Base-by-base conservation (phyloP, 2,329 filamentous ascomycete genomes). In the Paramyrothecium sp. region DNA sequence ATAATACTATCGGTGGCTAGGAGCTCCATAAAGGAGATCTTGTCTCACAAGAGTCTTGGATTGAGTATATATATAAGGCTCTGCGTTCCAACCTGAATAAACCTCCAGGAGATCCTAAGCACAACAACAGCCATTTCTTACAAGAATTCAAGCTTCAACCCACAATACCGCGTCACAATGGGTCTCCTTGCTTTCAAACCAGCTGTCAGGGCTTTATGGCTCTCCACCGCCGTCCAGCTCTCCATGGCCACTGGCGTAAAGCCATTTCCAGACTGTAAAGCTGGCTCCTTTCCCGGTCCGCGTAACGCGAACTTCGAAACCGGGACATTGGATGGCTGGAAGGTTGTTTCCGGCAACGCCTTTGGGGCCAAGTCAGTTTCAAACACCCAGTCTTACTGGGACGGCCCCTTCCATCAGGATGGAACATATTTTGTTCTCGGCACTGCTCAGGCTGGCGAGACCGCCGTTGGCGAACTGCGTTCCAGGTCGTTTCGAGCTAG, bases 401-500 rank as follows among this genome's bases (percentile, higher is more conserved):
- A 59, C 51, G 68, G 66, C 2, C 65, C 65, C 11, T 70, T 69
- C 58, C 52, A 63, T 44, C 63, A 70, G 54, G 58, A 63, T 52
- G 57, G 61, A 46, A 64, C 59, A 10, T 57, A 57, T 30, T 70
- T 69, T 53, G 44, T 71, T 50, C 61, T 61, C 60, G 69, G 68
- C 44, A 58, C 53, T 51, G 57, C 61, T 3, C 56, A 68, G 41
- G 52, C 61, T 21, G 69, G 68, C n/a, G 69, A 71, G 34, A 7
- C 60, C 19, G 65, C 65, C 23, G 59, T 65, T 20, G 69, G 68
- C 23, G 54, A 64, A 48, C 55, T 71, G n/a, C 59, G 58, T 51
- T 70, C 68, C n/a, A 61, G 56, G 51, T 60, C 63, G 4, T 71
- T 71, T 60, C 55, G 51, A 52, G 68, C 67, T n/a, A 64, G 61